Percentiles rank a stretch among this genome's conserved stretches.
phyloP scores from a whole-genome alignment of 768 basidiomycete genomes.

The Rubroboletus satanas region DNA sequence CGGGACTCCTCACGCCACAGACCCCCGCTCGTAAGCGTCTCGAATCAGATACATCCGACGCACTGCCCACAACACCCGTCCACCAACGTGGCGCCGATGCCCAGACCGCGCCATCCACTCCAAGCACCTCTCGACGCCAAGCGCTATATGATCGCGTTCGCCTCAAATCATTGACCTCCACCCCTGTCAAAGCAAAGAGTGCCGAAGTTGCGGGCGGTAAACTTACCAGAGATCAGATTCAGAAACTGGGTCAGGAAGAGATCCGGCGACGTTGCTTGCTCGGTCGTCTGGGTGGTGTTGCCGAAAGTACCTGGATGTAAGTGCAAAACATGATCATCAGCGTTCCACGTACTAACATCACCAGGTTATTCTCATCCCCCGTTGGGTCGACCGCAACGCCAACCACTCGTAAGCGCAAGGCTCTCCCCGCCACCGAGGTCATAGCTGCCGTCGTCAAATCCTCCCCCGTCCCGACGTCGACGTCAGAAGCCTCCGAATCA shows the following conservation, averaged over 20 bases:
- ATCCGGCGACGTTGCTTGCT: slow-evolving; percentile 71
- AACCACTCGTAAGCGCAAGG: slow-evolving; percentile 63
- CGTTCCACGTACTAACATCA: not conserved
- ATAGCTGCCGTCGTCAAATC: slow-evolving; percentile 70
- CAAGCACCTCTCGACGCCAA: slow-evolving; percentile 69
- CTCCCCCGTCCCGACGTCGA: slow-evolving; percentile 74
- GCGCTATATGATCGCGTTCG: slow-evolving; percentile 81
- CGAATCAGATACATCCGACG: slow-evolving; percentile 34
- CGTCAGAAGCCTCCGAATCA: slow-evolving; percentile 74
- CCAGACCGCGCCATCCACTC: slow-evolving; percentile 59
- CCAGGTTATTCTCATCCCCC: slow-evolving; percentile 68
- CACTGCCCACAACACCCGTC: slow-evolving; percentile 62
- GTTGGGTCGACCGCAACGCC: slow-evolving; percentile 49
- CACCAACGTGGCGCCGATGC: slow-evolving; percentile 57
- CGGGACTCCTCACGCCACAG: slow-evolving; percentile 35
- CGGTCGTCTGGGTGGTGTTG: slow-evolving; percentile 72
- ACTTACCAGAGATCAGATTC: slow-evolving; percentile 61
- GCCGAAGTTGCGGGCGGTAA: slow-evolving; percentile 40
- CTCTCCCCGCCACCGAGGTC: slow-evolving; percentile 65
- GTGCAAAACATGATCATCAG: slow-evolving; percentile 14
- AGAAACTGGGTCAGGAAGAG: slow-evolving; percentile 74
- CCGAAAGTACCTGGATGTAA: slow-evolving; percentile 89
- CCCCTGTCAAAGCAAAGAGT: slow-evolving; percentile 57
- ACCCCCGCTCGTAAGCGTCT: slow-evolving; percentile 44
- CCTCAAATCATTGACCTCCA: slow-evolving; percentile 61